Evolutionary conservation across 108 stramenopile genomes (phyloP), one percentile per base, ranked within the genome.

Genomic region (Fragilaria radians): DNA sequence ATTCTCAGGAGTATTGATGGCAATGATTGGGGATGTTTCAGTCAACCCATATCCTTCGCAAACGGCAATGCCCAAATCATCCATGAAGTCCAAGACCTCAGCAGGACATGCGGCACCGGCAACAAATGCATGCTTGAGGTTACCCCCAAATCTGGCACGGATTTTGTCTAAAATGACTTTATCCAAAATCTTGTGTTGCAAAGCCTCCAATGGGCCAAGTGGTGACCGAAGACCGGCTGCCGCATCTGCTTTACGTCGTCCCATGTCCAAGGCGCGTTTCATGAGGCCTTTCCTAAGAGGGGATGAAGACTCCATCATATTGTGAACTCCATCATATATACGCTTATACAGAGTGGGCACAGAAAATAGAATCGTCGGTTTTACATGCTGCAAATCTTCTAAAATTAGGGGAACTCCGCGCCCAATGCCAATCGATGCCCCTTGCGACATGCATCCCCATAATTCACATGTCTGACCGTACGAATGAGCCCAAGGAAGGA

Each of bases 401-500:
- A 91, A 55, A 50, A 94, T 89, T 52, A 70, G 32, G 0, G 85
- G 82, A 5, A 93, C 73, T 22, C 88, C 89, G 4, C 87, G 72
- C 29, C 86, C 83, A 60, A 97, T 74, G 54, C 89, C 96, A 72
- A 93, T 78, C 27, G 81, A 74, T n/a, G 76, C 80, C 24, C 96
- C 96, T 56, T 86, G 86, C 5, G 96, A 83, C 59, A 97, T 86
- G 19, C 78, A 34, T 42, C 66, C 63, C 83, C 89, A 91, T 21
- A 95, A 66, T 57, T 97, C 96, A 55, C 82, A 84, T 31, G 92
- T 94, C 68, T 89, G 94, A 32, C 96, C 94, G 72, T 94, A 95
- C 34, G 82, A 89, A 70, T 98, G 97, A 5, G 95, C 93, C 95
- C 95, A 98, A 1, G 95, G 96, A 23, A 97, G 67, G 73, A 98